Percentiles rank a stretch among this genome's conserved stretches.
Evolutionary conservation across 495 filamentous ascomycete species (phyloP).

Genomic region (Entonaema liquescens): DNA sequence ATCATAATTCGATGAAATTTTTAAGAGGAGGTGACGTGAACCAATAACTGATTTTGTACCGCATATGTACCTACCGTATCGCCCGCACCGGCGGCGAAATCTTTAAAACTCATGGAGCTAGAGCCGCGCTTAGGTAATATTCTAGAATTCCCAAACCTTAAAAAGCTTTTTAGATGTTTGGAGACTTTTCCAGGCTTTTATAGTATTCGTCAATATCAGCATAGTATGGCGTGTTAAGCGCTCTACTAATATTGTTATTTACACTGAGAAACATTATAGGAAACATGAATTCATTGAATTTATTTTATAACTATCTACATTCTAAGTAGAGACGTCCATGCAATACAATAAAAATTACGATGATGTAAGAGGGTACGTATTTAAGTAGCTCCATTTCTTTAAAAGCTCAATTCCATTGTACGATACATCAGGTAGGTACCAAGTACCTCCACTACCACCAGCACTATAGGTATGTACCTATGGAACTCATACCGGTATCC

Average conservation of each 20-base stretch:
- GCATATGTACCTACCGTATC: constrained; percentile 5
- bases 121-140: constrained; percentile 37
- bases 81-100: constrained; percentile 2
- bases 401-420: neutral
- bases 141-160: constrained; percentile 6
- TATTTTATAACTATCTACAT: neutral
- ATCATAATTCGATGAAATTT: constrained; percentile 27
- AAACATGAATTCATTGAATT: neutral
- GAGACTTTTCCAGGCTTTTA: neutral
- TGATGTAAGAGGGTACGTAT: neutral
- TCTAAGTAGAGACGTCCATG: neutral
- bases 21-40: constrained; percentile 30
- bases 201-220: neutral
- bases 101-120: neutral
- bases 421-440: neutral
- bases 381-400: neutral
- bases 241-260: neutral
- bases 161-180: neutral
- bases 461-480: neutral
- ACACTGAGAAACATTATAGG: neutral
- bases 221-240: neutral
- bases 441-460: neutral
- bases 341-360: neutral
- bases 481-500: neutral
- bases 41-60: constrained; percentile 4